phyloP scores from a whole-genome alignment of 163 green algal species.

The Coccomyxa subellipsoidea region DNA sequence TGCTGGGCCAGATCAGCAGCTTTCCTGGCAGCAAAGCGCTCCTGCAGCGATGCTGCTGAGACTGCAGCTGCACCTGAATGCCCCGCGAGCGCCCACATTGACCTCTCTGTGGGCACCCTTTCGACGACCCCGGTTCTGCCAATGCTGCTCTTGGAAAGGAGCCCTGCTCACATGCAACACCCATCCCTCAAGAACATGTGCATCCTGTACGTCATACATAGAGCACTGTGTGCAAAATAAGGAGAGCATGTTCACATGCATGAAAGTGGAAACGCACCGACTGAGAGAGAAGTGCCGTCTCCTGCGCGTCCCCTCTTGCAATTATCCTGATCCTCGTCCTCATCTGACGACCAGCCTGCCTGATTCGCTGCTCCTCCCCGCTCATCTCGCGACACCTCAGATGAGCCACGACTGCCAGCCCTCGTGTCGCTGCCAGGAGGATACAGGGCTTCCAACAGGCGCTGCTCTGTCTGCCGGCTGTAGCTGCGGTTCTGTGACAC shows the following conservation, averaged over 20 bases:
- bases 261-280: no score
- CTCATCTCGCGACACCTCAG: not conserved
- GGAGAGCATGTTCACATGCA: no score
- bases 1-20: not conserved
- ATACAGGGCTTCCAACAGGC: not conserved
- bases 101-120: not conserved
- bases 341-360: not conserved
- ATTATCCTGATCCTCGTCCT: not conserved
- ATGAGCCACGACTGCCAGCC: not conserved
- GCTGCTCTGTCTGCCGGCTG: not conserved
- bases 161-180: not conserved
- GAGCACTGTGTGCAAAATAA: no score
- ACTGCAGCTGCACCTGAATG: not conserved
- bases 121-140: not conserved
- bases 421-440: not conserved
- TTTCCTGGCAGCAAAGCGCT: not conserved
- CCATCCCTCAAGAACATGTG: not conserved
- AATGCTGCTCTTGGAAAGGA: not conserved
- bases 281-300: no score
- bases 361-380: not conserved
- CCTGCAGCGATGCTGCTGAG: not conserved
- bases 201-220: not conserved
- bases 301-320: no score
- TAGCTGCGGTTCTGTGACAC: slow-evolving; percentile 6
- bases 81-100: not conserved